Conservation (phyloP, 257 asterid genomes). For the Solanum boliviense region DNA sequence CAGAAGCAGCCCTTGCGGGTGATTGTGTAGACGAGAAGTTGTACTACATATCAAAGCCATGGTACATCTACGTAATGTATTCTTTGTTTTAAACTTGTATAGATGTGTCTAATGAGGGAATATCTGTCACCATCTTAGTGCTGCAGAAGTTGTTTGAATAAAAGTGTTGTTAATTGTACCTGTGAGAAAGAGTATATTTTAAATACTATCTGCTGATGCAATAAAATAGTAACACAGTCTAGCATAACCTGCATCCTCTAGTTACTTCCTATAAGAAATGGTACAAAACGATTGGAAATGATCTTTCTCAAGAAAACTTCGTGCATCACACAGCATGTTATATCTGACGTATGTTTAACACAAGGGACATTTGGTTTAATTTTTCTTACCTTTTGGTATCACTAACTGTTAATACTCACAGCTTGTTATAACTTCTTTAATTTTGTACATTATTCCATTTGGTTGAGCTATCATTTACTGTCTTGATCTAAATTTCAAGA, state of each 20-base stretch:
- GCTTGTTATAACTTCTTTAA: not conserved
- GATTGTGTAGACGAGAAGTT: constrained; percentile 42
- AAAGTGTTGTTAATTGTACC: not conserved
- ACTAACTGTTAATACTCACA: not conserved
- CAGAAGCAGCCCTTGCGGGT: constrained; percentile 89
- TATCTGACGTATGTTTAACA: not conserved
- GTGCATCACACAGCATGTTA: not conserved
- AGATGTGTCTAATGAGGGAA: not conserved
- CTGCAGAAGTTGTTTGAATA: not conserved
- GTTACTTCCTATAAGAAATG: not conserved
- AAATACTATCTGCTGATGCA: not conserved
- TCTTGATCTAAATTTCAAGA: not conserved
- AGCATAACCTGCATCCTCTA: not conserved
- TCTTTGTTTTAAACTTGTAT: not conserved
- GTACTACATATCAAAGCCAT: constrained; percentile 71
- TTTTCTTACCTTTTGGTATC: not conserved
- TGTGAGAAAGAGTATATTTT: not conserved
- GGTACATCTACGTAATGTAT: constrained; percentile 31
- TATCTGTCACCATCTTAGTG: not conserved
- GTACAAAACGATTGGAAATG: not conserved
- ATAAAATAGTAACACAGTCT: not conserved
- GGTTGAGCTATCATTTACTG: not conserved
- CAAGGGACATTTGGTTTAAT: not conserved
- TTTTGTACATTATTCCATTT: not conserved
- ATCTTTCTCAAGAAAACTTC: not conserved